Conservation (phyloP, 2,329 filamentous ascomycete species). For the Madurella mycetomatis region DNA sequence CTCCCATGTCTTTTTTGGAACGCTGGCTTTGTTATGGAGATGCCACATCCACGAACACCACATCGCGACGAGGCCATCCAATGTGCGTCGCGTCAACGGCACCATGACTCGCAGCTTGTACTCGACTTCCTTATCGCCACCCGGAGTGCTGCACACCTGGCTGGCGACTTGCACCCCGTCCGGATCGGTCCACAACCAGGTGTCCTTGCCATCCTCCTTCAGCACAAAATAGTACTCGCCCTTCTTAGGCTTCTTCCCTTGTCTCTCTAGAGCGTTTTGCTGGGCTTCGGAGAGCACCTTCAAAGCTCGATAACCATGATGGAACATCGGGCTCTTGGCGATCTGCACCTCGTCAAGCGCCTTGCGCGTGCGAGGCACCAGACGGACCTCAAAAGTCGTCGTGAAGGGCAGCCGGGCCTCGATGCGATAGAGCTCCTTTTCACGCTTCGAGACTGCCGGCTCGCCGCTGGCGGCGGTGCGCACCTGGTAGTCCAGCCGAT, state of each 20-base stretch:
- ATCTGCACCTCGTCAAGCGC: slow-evolving; percentile 8
- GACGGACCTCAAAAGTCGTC: background rate
- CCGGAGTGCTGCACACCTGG: background rate
- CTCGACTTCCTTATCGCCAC: background rate
- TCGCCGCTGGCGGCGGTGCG: slow-evolving; percentile 4
- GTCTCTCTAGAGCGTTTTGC: background rate
- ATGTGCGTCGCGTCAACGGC: slow-evolving; percentile 9
- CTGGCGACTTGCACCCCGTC: slow-evolving; percentile 8
- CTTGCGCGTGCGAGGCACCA: slow-evolving; percentile 7
- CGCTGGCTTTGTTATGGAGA: background rate
- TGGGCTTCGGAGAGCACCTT: background rate
- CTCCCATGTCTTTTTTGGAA: slow-evolving; percentile 8
- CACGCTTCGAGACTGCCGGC: slow-evolving; percentile 1
- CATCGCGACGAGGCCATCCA: slow-evolving; percentile 17
- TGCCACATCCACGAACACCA: slow-evolving; percentile 24
- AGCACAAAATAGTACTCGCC: slow-evolving; percentile 10
- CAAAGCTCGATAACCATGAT: slow-evolving; percentile 9
- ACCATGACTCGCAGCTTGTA: slow-evolving; percentile 10
- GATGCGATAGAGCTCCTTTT: slow-evolving; percentile 11
- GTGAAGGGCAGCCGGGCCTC: background rate
- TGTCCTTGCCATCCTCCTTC: background rate
- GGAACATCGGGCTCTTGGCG: slow-evolving; percentile 10
- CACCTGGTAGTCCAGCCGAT: slow-evolving; percentile 18
- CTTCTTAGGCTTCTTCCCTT: slow-evolving; percentile 3
- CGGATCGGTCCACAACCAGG: slow-evolving; percentile 7